These are phyloP conservation scores for Rhodotorula sp. DNA, from an alignment of 1,284 basidiomycete species.

Conservation along the genomic window DNA sequence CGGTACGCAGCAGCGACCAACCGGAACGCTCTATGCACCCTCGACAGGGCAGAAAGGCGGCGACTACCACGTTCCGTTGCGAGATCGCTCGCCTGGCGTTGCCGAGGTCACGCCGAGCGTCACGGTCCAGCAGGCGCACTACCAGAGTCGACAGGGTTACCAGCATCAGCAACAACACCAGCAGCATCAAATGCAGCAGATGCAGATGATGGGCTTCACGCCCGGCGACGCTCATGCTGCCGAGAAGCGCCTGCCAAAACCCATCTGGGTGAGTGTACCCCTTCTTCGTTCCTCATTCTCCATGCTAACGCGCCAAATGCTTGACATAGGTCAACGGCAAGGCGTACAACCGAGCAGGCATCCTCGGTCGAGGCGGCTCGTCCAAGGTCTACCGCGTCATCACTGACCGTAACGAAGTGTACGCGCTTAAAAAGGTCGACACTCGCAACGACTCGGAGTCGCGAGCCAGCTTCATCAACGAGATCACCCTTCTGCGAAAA, in stretches of 20 bases:
- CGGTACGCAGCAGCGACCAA: constrained; percentile 11
- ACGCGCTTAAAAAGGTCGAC: constrained; percentile 81
- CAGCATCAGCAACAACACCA: constrained; percentile 26
- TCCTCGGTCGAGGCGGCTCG: constrained; percentile 86
- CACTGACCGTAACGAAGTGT: constrained; percentile 67
- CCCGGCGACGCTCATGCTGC: constrained; percentile 14
- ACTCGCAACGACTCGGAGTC: constrained; percentile 78
- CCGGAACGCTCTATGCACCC: neutral
- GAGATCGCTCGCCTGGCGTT: constrained; percentile 34
- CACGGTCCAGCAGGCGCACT: constrained; percentile 32
- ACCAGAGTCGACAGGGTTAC: constrained; percentile 21
- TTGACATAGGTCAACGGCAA: constrained; percentile 65
- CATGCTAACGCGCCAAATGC: neutral
- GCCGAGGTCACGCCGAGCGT: constrained; percentile 34
- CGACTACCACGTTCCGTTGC: constrained; percentile 31
- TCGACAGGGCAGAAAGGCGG: neutral
- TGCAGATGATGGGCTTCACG: constrained; percentile 13
- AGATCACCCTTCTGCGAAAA: constrained; percentile 81
- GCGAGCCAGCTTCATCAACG: constrained; percentile 88
- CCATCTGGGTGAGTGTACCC: constrained; percentile 23
- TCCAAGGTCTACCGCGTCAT: constrained; percentile 91
- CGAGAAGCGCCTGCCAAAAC: constrained; percentile 22
- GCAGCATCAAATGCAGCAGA: constrained; percentile 14
- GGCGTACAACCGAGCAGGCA: constrained; percentile 73
- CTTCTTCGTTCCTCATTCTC: neutral